phyloP scores from a whole-genome alignment of 257 asterid species.

The Nicotiana tabacum region DNA sequence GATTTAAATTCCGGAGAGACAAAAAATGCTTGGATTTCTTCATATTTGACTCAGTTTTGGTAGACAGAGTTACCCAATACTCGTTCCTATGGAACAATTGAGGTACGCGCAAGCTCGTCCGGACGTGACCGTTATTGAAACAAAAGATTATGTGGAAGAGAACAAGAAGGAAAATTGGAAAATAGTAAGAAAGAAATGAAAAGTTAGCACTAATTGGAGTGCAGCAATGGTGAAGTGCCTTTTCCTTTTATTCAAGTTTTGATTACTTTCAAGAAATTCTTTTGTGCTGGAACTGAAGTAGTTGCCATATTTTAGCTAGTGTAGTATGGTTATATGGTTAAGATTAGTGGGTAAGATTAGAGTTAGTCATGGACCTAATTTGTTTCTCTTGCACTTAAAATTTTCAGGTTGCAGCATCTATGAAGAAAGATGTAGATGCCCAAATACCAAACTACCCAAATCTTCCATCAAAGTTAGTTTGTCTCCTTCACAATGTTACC shows the following conservation, averaged over 20 bases:
- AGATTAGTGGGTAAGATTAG: too few relatives aligned
- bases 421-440: constrained; percentile 82
- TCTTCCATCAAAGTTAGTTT: constrained; percentile 84
- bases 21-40: background rate
- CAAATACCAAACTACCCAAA: constrained; percentile 85
- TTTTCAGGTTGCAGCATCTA: constrained; percentile 93
- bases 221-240: background rate
- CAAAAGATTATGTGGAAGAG: background rate
- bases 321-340: background rate
- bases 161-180: background rate
- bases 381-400: background rate
- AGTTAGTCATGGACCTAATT: background rate
- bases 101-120: background rate
- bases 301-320: background rate
- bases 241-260: background rate
- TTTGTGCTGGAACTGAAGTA: background rate
- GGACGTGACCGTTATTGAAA: background rate
- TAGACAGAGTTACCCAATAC: background rate
- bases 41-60: background rate
- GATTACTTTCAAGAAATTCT: background rate
- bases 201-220: background rate
- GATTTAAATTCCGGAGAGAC: background rate
- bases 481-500: constrained; percentile 89
- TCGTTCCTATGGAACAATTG: background rate
- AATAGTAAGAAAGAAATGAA: background rate